Evolutionary conservation across 805 yeast genomes (phyloP).

Genomic region (Wickerhamiella siamensis): DNA sequence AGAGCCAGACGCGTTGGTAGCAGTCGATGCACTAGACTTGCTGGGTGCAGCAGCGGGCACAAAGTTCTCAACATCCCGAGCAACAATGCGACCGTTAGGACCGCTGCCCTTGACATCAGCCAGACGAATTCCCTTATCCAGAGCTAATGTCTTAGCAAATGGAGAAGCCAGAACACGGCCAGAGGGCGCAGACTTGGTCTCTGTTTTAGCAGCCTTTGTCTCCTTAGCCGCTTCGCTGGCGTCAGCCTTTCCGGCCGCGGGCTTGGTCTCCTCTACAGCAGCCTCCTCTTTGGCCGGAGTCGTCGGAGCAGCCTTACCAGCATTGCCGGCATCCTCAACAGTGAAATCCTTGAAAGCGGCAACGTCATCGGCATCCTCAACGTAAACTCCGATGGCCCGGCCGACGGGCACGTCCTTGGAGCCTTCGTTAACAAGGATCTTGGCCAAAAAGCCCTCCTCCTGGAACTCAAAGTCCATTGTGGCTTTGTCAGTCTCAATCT

Average conservation of each 20-base stretch:
- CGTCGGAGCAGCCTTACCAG: constrained; percentile 6
- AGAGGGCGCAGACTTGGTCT: constrained; percentile 20
- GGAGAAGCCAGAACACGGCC: constrained; percentile 89
- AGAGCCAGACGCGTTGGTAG: constrained; percentile 28
- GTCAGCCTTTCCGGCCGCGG: constrained; percentile 13
- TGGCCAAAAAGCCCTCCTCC: constrained; percentile 84
- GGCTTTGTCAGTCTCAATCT: constrained; percentile 95
- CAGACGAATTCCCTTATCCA: constrained; percentile 80
- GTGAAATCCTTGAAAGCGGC: constrained; percentile 67
- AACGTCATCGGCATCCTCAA: constrained; percentile 73
- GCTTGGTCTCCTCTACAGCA: constrained; percentile 8
- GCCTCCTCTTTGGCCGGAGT: constrained; percentile 14
- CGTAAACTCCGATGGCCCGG: constrained; percentile 92
- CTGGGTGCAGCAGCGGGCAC: constrained; percentile 30
- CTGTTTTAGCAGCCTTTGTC: constrained; percentile 26
- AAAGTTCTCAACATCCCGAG: constrained; percentile 80
- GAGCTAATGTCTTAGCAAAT: constrained; percentile 80
- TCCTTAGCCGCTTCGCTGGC: constrained; percentile 50
- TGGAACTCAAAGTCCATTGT: constrained; percentile 97
- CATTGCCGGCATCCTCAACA: constrained; percentile 8
- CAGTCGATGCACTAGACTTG: constrained; percentile 26
- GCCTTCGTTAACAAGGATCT: constrained; percentile 55
- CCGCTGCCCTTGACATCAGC: constrained; percentile 67
- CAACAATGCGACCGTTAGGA: constrained; percentile 71
- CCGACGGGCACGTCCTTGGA: constrained; percentile 86